Conservation (phyloP, 2,329 filamentous ascomycete genomes). For the Ophiocordyceps camponoti-rufipedis region DNA sequence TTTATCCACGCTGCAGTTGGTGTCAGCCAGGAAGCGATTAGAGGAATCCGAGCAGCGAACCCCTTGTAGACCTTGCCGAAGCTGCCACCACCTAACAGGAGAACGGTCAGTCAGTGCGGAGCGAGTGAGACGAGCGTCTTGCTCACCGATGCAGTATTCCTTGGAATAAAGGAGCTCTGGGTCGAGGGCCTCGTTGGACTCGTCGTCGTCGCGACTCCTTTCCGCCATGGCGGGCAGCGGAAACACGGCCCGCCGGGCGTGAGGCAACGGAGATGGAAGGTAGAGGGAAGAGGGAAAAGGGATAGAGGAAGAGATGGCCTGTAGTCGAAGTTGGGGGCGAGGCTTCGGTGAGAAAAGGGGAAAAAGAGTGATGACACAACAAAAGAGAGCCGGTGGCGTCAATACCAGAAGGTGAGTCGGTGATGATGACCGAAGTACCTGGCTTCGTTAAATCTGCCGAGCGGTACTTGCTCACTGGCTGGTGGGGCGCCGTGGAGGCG, state of each 20-base stretch:
- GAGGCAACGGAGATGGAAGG: not conserved
- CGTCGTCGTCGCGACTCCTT: constrained; percentile 26
- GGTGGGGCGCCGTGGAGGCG: too few relatives aligned
- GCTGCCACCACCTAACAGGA: constrained; percentile 44
- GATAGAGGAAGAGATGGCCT: not conserved
- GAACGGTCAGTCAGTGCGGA: not conserved
- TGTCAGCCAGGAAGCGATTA: not conserved
- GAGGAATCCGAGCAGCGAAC: not conserved
- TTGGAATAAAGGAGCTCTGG: constrained; percentile 88
- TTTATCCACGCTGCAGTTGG: constrained; percentile 49
- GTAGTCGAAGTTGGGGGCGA: not conserved
- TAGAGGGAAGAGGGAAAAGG: not conserved
- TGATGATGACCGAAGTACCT: too few relatives aligned
- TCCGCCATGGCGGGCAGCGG: constrained; percentile 23
- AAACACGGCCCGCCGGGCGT: not conserved
- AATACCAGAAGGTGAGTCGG: too few relatives aligned
- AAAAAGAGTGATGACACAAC: too few relatives aligned
- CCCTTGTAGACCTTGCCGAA: constrained; percentile 97
- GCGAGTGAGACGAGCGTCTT: not conserved
- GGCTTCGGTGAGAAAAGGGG: too few relatives aligned
- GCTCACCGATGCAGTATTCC: constrained; percentile 67
- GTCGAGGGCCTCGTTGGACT: constrained; percentile 41
- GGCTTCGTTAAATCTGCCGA: too few relatives aligned
- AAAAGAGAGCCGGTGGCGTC: too few relatives aligned
- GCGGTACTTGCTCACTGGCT: too few relatives aligned